Base-by-base conservation (phyloP, 768 basidiomycete genomes). In the Auriculariales sp. region DNA sequence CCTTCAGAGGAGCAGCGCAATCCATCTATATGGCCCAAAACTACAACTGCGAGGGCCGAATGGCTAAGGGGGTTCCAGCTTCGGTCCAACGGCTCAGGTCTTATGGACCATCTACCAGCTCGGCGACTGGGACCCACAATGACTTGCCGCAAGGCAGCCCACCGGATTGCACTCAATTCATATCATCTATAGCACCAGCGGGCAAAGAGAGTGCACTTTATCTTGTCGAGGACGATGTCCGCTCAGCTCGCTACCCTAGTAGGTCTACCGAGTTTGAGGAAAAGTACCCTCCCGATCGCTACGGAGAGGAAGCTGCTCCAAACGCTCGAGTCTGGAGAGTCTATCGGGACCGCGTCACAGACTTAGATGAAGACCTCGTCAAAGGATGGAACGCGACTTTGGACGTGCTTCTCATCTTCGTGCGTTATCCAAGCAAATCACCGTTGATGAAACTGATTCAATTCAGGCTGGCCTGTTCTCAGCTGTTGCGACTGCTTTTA, bases 321-420 rank as follows among this genome's bases (percentile, higher is more conserved):
- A 35, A 53, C 42, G 54, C 54, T 6, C 48, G 52, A 9, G 52
- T 50, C 4, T 55, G 49, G 48, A 25, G 31, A 12, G 32, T 49
- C n/a, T 53, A 55, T 30, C 27, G 30, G 3, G 52, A 53, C 12
- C 52, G 53, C 31, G 28, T 30, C 7, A 28, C n/a, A 9, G 36
- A 22, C 25, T 49, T 22, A 24, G 54, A 53, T 36, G 31, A 32
- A 10, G 27, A 30, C n/a, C 44, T 52, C 44, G 32, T 55, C 14
- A 45, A 44, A 7, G 31, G 39, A 11, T 39, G 36, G 28, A 47
- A 48, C 14, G 48, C 49, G 25, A 48, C 48, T 17, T 22, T 53
- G 5, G 52, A 55, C 39, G 52, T 49, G 4, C 42, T 53, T 10
- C 52, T 55, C 28, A 48, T 53, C 5, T 50, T 55, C 24, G 52